phyloP scores from a whole-genome alignment of 495 filamentous ascomycete genomes.

The Pyronema omphalodes region DNA sequence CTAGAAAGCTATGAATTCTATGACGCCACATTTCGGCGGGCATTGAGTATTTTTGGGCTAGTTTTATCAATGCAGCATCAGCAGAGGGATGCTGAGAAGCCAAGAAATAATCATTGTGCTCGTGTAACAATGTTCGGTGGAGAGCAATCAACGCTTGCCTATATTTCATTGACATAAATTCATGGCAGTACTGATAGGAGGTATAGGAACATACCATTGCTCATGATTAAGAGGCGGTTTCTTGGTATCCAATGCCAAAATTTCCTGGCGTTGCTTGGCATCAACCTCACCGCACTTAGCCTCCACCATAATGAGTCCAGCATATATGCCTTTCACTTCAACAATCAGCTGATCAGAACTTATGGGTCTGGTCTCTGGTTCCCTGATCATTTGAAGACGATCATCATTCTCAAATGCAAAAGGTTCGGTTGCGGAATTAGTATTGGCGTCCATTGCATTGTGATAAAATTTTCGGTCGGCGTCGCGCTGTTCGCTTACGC shows the following conservation, averaged over 20 bases:
- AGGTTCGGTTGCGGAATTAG: too few species aligned
- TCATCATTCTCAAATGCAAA: slow-evolving; percentile 2
- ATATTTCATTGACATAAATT: neutral
- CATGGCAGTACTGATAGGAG: neutral
- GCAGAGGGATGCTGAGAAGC: slow-evolving; percentile 59
- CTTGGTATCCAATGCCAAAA: slow-evolving; percentile 21
- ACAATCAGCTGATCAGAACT: slow-evolving; percentile 51
- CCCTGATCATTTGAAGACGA: slow-evolving; percentile 18
- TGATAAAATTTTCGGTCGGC: too few species aligned
- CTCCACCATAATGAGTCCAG: slow-evolving; percentile 60
- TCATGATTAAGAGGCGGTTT: slow-evolving; percentile 34
- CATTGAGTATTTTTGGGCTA: slow-evolving; percentile 59
- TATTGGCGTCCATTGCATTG: too few species aligned
- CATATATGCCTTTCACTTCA: slow-evolving; percentile 60
- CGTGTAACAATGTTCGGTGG: slow-evolving; percentile 52
- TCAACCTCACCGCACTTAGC: slow-evolving; percentile 60
- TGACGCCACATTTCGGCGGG: slow-evolving; percentile 71
- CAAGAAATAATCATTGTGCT: slow-evolving; percentile 67
- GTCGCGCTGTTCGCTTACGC: too few species aligned
- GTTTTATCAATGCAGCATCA: slow-evolving; percentile 33
- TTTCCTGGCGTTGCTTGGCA: slow-evolving; percentile 35
- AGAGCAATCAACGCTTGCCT: slow-evolving; percentile 46
- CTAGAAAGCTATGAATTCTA: slow-evolving; percentile 61
- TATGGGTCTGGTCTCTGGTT: slow-evolving; percentile 38
- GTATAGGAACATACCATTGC: slow-evolving; percentile 34